phyloP scores from a whole-genome alignment of 345 rosid species.

The Eucalyptus tenuipes region DNA sequence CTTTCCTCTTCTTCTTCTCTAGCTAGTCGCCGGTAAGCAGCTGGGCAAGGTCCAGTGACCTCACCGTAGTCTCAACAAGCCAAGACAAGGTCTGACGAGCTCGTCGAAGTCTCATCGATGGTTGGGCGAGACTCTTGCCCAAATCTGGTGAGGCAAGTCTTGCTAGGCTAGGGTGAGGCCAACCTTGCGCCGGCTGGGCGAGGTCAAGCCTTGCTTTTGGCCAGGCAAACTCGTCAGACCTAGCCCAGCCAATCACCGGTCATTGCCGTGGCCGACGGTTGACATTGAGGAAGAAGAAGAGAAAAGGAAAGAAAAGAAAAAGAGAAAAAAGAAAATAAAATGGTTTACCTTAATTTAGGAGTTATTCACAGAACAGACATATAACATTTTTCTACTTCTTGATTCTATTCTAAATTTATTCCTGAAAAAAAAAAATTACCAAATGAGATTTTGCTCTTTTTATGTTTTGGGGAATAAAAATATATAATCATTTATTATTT shows the following conservation, averaged over 20 bases:
- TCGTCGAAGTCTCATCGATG: fast-evolving
- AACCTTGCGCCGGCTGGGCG: fast-evolving
- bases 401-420: fast-evolving
- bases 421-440: fast-evolving
- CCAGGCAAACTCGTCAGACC: fast-evolving
- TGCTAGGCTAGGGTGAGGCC: too few relatives aligned
- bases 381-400: too few relatives aligned
- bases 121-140: fast-evolving
- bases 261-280: fast-evolving
- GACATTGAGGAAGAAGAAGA: too few relatives aligned
- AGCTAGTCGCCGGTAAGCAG: fast-evolving
- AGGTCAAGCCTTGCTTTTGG: fast-evolving
- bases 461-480: too few relatives aligned
- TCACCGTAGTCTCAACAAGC: too few relatives aligned
- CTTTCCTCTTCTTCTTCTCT: too few relatives aligned
- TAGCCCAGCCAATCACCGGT: fast-evolving
- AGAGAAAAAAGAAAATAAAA: too few relatives aligned
- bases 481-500: too few relatives aligned
- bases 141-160: too few relatives aligned
- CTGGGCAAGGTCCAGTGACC: fast-evolving
- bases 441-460: fast-evolving
- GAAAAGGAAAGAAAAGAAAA: too few relatives aligned
- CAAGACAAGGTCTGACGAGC: fast-evolving
- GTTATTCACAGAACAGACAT: fast-evolving
- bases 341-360: too few relatives aligned